Base-by-base conservation (phyloP, 306 rosid species). In the Alnus rubra region DNA sequence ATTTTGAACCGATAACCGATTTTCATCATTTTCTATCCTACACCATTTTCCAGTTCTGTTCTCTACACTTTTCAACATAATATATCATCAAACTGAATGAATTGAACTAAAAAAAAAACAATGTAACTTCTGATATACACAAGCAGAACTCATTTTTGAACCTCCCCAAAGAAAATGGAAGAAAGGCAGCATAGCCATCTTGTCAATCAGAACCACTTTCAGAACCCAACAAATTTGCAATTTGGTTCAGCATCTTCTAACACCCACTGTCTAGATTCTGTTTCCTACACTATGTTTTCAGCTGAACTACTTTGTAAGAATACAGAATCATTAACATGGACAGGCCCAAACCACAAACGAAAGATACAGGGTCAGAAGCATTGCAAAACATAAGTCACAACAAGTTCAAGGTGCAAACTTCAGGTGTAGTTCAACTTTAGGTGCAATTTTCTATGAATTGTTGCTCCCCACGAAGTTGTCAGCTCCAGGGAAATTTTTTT, bases 111-210 rank as follows among this genome's bases (percentile, higher is more conserved):
- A 23, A 23, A 23, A 23, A 23, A 23, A 23, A 23, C 28, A 23
- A 23, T 23, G 28, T 23, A 23, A 23, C 28, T 23, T 23, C 28
- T 23, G 28, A 23, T 23, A 23, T 23, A 74, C 89, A 88, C 89
- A 88, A 83, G 80, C 87, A 88, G 79, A 55, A 86, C 86, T 90
- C 84, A 82, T 78, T 87, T 82, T 74, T 79, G 87, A 79, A 79
- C 93, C 88, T 84, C 76, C 51, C 74, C 51, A 86, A 76, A 74
- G 78, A 83, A 84, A 83, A 74, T 78, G 79, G 89, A 86, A 83
- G 87, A 86, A 76, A 89, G 77, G 85, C 91, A 82, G 77, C 54
- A 88, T 68, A 83, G 82, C 84, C 77, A 80, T 75, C 83, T 81
- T 76, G 88, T 77, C 84, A 69, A 86, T 81, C 79, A 84, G 80